Percentiles rank a stretch among this genome's conserved stretches.
phyloP scores from a whole-genome alignment of 495 filamentous ascomycete species.

The Oleoguttula mirabilis region DNA sequence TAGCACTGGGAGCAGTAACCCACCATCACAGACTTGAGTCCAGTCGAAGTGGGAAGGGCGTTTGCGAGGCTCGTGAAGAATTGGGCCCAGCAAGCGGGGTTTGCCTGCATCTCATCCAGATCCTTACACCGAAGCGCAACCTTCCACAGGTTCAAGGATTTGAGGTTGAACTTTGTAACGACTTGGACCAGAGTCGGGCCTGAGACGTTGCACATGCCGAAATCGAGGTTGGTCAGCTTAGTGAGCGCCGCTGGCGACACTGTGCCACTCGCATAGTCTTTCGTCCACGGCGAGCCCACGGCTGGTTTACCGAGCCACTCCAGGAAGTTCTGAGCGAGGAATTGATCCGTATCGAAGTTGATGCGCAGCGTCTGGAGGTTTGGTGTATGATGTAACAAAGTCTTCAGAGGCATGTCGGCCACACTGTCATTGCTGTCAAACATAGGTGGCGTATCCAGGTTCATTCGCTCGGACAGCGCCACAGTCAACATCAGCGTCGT shows the following conservation, averaged over 20 bases:
- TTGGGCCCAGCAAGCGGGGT: neutral
- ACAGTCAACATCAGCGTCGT: slow-evolving; percentile 5
- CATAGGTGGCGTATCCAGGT: neutral
- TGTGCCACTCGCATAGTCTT: neutral
- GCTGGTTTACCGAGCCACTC: slow-evolving; percentile 4
- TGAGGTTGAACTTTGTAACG: slow-evolving; percentile 4
- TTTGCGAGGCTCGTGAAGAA: neutral
- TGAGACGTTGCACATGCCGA: slow-evolving; percentile 1
- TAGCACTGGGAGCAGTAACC: no score
- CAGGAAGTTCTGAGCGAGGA: neutral
- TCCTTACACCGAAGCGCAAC: neutral
- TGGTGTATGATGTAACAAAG: neutral
- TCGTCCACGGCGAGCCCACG: neutral
- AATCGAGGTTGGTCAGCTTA: neutral
- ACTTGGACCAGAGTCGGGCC: neutral
- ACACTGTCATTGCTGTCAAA: neutral
- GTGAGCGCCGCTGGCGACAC: neutral
- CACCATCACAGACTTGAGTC: no score
- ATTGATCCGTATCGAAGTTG: slow-evolving; percentile 5
- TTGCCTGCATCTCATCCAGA: neutral
- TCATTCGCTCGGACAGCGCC: neutral
- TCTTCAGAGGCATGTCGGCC: slow-evolving; percentile 1
- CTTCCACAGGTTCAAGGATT: slow-evolving; percentile 4
- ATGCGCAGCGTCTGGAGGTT: slow-evolving; percentile 5
- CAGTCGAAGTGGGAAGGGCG: neutral